Percentiles rank a stretch among this genome's conserved stretches.
Evolutionary conservation across 2,329 filamentous ascomycete species (phyloP).

Genomic region (Trichophyton equinum): DNA sequence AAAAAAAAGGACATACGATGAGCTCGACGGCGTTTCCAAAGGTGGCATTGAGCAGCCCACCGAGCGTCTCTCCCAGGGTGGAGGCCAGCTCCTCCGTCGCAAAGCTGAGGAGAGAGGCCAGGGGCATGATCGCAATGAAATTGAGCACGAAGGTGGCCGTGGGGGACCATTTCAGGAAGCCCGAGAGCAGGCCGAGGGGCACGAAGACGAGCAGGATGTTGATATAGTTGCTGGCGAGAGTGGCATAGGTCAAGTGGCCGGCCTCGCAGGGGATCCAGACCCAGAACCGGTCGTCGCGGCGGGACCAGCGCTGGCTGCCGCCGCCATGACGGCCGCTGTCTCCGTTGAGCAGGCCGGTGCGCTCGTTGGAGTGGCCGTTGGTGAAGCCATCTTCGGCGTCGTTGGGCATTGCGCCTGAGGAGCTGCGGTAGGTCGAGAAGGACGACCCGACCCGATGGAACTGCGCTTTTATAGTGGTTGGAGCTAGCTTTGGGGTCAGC

Average conservation of each 20-base stretch:
- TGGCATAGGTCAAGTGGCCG: conserved; percentile 31
- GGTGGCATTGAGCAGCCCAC: conserved; percentile 52
- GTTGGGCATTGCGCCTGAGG: conserved; percentile 9
- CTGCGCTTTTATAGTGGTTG: conserved; percentile 11
- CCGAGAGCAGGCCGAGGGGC: conserved; percentile 50
- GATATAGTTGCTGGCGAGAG: conserved; percentile 40
- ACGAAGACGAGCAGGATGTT: conserved; percentile 53
- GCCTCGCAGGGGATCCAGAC: conserved; percentile 30
- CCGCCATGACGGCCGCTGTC: not conserved
- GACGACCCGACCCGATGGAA: conserved; percentile 13
- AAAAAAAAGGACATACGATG: conserved; percentile 40
- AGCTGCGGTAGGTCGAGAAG: conserved; percentile 1
- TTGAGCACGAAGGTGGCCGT: conserved; percentile 50
- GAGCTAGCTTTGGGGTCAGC: conserved; percentile 9
- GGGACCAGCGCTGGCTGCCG: conserved; percentile 15
- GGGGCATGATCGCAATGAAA: conserved; percentile 52
- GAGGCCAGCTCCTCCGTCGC: conserved; percentile 51
- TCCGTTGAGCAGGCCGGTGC: conserved; percentile 6
- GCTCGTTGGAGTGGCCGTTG: conserved; percentile 10
- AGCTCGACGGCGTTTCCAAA: conserved; percentile 56
- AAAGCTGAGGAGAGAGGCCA: conserved; percentile 51
- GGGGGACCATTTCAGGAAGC: conserved; percentile 47
- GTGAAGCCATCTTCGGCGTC: not conserved
- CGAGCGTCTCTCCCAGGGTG: conserved; percentile 49
- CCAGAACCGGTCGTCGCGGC: conserved; percentile 27